A percentile compares a stretch with the other conserved stretches of the same genome.
These are phyloP conservation scores for Scheffersomyces spartinae DNA, from an alignment of 805 yeast species.

Conservation along the genomic window DNA sequence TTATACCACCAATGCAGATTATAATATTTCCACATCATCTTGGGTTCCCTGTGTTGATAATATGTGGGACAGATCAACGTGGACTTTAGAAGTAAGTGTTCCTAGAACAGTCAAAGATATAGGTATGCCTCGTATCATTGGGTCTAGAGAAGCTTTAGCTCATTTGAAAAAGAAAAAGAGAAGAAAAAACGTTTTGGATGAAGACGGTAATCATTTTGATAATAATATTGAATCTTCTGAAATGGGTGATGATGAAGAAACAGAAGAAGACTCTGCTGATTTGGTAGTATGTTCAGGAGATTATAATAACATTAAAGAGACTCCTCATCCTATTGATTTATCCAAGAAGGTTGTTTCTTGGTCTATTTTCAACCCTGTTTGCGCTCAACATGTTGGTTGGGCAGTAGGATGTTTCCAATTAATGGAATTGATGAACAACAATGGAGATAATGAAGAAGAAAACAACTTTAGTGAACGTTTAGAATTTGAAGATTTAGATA, in stretches of 20 bases:
- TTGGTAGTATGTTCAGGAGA: conserved; percentile 64
- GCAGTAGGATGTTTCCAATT: conserved; percentile 82
- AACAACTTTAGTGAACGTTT: conserved; percentile 14
- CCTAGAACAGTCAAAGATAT: conserved; percentile 74
- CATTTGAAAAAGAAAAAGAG: conserved; percentile 4
- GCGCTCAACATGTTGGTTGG: conserved; percentile 94
- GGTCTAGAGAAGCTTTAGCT: conserved; percentile 14
- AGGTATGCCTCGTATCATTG: conserved; percentile 34
- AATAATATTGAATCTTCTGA: not conserved
- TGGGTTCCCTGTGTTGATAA: conserved; percentile 97
- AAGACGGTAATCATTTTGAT: conserved; percentile 6
- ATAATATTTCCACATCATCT: conserved; percentile 76
- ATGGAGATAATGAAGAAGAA: conserved; percentile 19
- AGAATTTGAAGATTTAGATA: conserved; percentile 15
- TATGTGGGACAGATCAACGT: conserved; percentile 76
- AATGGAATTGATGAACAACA: conserved; percentile 35
- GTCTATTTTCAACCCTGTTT: conserved; percentile 70
- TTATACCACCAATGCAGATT: conserved; percentile 69
- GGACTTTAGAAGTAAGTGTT: conserved; percentile 82
- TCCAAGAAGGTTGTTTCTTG: conserved; percentile 66
- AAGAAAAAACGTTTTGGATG: conserved; percentile 4
- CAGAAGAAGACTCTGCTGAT: conserved; percentile 5
- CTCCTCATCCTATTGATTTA: conserved; percentile 64
- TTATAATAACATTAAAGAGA: conserved; percentile 49
- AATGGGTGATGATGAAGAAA: conserved; percentile 3